phyloP scores from a whole-genome alignment of 2,329 filamentous ascomycete species.

The Penicillium sclerotigenum region DNA sequence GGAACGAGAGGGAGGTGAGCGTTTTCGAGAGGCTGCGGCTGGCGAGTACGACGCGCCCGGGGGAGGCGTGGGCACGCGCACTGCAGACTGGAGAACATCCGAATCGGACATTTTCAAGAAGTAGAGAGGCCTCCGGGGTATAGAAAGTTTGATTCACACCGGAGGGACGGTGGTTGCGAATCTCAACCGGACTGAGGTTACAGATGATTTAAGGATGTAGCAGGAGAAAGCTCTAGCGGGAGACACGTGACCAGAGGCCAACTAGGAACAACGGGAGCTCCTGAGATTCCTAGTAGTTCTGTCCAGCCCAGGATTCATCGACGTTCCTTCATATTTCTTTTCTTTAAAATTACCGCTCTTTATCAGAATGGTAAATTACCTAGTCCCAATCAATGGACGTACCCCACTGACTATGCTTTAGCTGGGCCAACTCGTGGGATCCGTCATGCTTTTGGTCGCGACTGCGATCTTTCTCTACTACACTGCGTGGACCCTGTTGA shows the following conservation, averaged over 20 bases:
- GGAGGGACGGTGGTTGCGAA: constrained; percentile 9
- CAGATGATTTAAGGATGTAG: constrained; percentile 1
- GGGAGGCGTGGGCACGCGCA: constrained; percentile 58
- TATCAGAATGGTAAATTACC: constrained; percentile 29
- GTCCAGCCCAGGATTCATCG: constrained; percentile 8
- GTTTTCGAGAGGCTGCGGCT: constrained; percentile 53
- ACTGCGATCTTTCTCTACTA: constrained; percentile 83
- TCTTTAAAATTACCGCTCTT: constrained; percentile 8
- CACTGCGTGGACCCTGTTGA: constrained; percentile 93
- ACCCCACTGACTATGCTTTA: constrained; percentile 42
- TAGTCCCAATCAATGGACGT: not conserved
- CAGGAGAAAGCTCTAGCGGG: constrained; percentile 20
- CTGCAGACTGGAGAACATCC: constrained; percentile 53
- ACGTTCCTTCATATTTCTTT: constrained; percentile 7
- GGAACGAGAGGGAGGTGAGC: constrained; percentile 54
- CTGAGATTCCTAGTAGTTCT: constrained; percentile 15
- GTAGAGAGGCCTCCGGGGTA: constrained; percentile 8
- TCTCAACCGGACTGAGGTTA: constrained; percentile 6
- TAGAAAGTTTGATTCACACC: constrained; percentile 6
- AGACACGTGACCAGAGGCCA: constrained; percentile 20
- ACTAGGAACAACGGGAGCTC: constrained; percentile 18
- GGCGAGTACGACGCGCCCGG: constrained; percentile 49
- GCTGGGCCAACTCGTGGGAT: constrained; percentile 84
- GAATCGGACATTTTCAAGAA: constrained; percentile 42
- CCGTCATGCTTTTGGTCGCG: constrained; percentile 72